Conservation (phyloP, 2,329 filamentous ascomycete species). For the Magnaporthiopsis incrustans region DNA sequence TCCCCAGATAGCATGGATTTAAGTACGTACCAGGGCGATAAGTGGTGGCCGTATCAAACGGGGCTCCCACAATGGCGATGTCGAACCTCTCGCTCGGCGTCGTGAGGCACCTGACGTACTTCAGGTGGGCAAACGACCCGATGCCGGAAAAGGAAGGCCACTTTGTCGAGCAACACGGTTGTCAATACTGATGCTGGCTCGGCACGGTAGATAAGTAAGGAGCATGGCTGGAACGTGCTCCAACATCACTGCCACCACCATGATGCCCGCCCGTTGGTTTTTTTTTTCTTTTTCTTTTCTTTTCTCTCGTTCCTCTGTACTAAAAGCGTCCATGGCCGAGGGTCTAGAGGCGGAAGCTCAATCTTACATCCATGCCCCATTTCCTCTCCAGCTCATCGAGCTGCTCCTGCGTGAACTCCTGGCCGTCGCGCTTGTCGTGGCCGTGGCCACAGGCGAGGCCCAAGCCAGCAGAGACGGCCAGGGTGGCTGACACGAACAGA, state of each 20-base stretch:
- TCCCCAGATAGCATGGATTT: neutral
- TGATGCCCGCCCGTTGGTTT: neutral
- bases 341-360: neutral
- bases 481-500: neutral
- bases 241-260: neutral
- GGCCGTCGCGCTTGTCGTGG: conserved; percentile 19
- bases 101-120: conserved; percentile 62
- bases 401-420: conserved; percentile 41
- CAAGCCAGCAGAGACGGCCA: neutral
- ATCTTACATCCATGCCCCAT: conserved; percentile 48
- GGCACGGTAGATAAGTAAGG: too few species aligned
- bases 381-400: conserved; percentile 45
- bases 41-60: conserved; percentile 66
- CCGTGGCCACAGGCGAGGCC: too few species aligned
- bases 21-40: conserved; percentile 53
- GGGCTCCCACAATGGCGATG: conserved; percentile 64
- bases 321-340: neutral
- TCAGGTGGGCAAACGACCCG: conserved; percentile 64
- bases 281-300: too few species aligned
- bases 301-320: neutral
- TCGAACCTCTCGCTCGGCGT: conserved; percentile 56
- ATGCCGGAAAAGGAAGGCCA: conserved; percentile 63
- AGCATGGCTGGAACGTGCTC: neutral
- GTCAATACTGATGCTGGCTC: neutral
- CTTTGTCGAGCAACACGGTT: conserved; percentile 18